Percentiles rank a stretch among this genome's conserved stretches.
These are phyloP conservation scores for Colletotrichum orbiculare DNA, from an alignment of 2,329 filamentous ascomycete species.

Conservation along the genomic window DNA sequence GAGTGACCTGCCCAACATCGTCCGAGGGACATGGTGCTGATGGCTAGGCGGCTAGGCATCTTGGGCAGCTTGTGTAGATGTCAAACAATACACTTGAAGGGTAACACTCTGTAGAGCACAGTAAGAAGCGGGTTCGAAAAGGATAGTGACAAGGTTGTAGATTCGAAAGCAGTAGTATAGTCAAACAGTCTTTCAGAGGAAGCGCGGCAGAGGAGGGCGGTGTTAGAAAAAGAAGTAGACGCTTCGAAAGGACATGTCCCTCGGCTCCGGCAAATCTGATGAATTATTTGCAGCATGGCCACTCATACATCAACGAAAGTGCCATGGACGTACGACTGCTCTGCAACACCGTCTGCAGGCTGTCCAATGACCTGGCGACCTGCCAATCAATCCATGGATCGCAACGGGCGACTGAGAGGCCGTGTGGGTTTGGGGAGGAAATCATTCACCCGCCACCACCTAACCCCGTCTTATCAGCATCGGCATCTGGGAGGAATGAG, in stretches of 20 bases:
- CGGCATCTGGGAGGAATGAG: conserved; percentile 1
- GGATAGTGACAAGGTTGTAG: too few species aligned
- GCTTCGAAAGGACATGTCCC: not conserved
- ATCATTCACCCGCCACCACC: conserved; percentile 33
- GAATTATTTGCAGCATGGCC: conserved; percentile 20
- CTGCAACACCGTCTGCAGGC: not conserved
- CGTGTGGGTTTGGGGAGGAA: conserved; percentile 9
- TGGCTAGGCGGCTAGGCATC: conserved; percentile 71
- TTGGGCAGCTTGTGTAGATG: conserved; percentile 31
- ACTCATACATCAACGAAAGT: conserved; percentile 2
- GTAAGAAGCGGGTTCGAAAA: too few species aligned
- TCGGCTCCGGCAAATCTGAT: conserved; percentile 15
- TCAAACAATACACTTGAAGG: not conserved
- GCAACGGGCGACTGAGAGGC: conserved; percentile 10
- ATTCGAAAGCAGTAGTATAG: too few species aligned
- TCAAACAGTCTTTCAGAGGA: too few species aligned
- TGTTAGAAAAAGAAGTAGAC: not conserved
- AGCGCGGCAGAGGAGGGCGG: too few species aligned
- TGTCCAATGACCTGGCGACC: conserved; percentile 19
- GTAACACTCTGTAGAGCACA: not conserved
- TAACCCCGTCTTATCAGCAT: conserved; percentile 18
- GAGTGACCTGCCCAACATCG: conserved; percentile 75
- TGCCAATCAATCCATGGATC: conserved; percentile 8
- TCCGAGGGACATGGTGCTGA: conserved; percentile 82
- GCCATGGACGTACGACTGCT: conserved; percentile 8